phyloP scores from a whole-genome alignment of 768 basidiomycete genomes.

The Tulasnella sp. region DNA sequence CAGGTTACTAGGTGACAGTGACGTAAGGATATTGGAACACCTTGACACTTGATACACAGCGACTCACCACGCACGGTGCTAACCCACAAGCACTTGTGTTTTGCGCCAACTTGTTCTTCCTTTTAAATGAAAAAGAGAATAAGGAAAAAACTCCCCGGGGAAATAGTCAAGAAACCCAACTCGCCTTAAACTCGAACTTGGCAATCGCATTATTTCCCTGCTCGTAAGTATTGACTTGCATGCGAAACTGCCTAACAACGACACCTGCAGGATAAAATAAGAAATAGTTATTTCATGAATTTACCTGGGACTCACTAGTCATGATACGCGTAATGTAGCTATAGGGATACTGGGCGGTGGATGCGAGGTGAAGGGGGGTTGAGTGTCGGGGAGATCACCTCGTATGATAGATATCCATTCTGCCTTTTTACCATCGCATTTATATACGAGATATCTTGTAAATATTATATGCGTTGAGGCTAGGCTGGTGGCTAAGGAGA shows the following conservation, averaged over 20 bases:
- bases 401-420: neutral
- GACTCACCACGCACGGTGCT: neutral
- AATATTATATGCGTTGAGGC: neutral
- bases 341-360: neutral
- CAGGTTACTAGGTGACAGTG: neutral
- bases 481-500: neutral
- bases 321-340: neutral
- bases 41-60: neutral
- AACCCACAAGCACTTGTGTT: neutral
- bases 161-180: neutral
- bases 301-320: neutral
- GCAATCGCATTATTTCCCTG: neutral
- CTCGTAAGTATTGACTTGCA: neutral
- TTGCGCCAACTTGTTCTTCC: neutral
- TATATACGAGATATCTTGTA: neutral
- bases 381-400: neutral
- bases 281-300: neutral
- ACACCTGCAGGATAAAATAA: neutral
- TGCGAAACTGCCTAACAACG: neutral
- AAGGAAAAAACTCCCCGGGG: neutral
- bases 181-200: neutral
- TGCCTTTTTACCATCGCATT: neutral
- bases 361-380: neutral
- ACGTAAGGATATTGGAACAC: neutral
- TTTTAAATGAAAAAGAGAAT: neutral